Evolutionary conservation across 306 rosid species (phyloP), one percentile per base, ranked within the genome.

Genomic region (Bauhinia variegata): DNA sequence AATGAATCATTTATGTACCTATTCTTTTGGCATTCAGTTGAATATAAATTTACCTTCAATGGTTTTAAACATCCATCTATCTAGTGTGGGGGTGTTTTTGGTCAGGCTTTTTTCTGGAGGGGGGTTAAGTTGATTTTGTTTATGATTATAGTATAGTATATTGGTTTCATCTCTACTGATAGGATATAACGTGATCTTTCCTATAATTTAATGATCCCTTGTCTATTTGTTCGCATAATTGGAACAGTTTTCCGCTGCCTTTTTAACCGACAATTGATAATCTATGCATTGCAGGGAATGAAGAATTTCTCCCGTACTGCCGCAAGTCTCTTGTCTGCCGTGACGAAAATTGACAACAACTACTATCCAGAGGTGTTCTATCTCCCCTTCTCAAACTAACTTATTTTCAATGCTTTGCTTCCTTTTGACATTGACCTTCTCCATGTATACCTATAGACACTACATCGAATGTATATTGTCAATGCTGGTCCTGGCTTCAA

Each of bases 401-500:
- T 47, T 55, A 44, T 63, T 70, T 53, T 34, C 5, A 6, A 8
- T 62, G 55, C 59, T 49, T 14, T 17, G 11, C 51, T 77, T 39
- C 38, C 11, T 56, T 11, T 56, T 39, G 52, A 7, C 67, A 31
- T 58, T 37, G 79, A 54, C 44, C 4, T 58, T 63, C 13, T 51
- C 37, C 19, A 6, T 43, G 52, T 19, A 61, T 79, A 39, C 75
- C 33, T 78, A 15, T 80, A 95, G 99, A 95, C 99, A 11, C 68
- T 95, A 70, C 90, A 95, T 82, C 87, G 89, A 41, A 90, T 91
- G 96, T 95, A 83, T 75, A 74, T 95, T 0, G 89, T 95, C 73
- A 90, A 95, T 82, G 99, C 99, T 80, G 97, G 99, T 70, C 68
- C 96, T 55, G 97, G 92, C 46, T 95, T 95, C 80, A 95, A 80